These are phyloP conservation scores for Lactarius quietus DNA, from an alignment of 768 basidiomycete genomes.

Conservation along the genomic window DNA sequence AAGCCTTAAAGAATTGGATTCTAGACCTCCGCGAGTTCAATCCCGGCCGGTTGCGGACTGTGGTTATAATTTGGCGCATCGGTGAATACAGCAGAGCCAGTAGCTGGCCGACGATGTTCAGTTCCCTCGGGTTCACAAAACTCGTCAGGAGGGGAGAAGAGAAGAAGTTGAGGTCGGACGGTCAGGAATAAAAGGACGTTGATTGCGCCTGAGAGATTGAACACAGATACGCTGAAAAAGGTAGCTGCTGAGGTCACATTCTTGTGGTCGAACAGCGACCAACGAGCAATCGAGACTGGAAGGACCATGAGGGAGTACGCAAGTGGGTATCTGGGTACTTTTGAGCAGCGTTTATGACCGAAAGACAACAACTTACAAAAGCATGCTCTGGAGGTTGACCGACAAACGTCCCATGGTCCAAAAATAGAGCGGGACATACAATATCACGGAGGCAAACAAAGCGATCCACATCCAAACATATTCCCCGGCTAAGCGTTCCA, in stretches of 20 bases:
- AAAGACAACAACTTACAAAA: slow-evolving; percentile 30
- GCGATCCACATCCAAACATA: slow-evolving; percentile 48
- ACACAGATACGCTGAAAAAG: slow-evolving; percentile 35
- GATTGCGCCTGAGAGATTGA: too few relatives aligned
- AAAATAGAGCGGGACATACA: slow-evolving; percentile 39
- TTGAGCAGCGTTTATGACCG: neutral
- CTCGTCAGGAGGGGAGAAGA: slow-evolving; percentile 31
- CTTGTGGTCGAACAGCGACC: slow-evolving; percentile 29
- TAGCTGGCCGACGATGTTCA: neutral
- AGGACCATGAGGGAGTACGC: too few relatives aligned
- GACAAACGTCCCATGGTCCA: slow-evolving; percentile 36
- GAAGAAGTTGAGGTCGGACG: slow-evolving; percentile 36
- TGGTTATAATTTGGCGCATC: neutral
- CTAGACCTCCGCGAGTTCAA: neutral
- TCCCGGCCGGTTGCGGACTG: too few relatives aligned
- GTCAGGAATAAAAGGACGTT: slow-evolving; percentile 39
- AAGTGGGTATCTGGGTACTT: slow-evolving; percentile 35
- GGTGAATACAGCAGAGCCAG: neutral
- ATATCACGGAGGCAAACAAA: too few relatives aligned
- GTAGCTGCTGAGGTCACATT: slow-evolving; percentile 33
- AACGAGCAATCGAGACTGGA: too few relatives aligned
- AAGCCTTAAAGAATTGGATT: too few relatives aligned
- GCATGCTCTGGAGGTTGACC: slow-evolving; percentile 29
- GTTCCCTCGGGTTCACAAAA: neutral
- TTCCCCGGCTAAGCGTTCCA: slow-evolving; percentile 39